Evolutionary conservation across 1,284 basidiomycete genomes (phyloP).

Genomic region (Ceratobasidium sp.): DNA sequence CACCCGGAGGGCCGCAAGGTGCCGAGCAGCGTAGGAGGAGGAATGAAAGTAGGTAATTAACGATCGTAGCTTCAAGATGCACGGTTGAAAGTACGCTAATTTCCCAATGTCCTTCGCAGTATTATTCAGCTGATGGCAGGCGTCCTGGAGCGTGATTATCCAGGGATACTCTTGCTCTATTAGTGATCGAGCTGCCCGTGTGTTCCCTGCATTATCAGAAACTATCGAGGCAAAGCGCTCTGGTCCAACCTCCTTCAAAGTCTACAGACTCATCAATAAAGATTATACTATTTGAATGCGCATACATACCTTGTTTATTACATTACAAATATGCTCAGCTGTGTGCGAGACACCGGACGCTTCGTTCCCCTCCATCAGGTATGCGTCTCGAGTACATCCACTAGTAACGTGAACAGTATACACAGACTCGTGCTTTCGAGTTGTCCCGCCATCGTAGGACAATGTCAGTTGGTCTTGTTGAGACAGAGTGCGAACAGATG

Average conservation of each 20-base stretch:
- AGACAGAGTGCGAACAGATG: constrained; percentile 14
- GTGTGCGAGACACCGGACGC: constrained; percentile 38
- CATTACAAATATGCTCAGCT: constrained; percentile 3
- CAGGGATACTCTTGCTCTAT: constrained; percentile 51
- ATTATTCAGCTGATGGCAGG: constrained; percentile 56
- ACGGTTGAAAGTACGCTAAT: constrained; percentile 52
- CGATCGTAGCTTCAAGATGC: constrained; percentile 50
- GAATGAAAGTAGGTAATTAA: constrained; percentile 53
- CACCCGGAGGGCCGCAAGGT: constrained; percentile 50
- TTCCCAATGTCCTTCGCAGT: constrained; percentile 55
- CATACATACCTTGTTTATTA: constrained; percentile 23
- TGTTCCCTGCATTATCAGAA: constrained; percentile 58
- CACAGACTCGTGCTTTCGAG: constrained; percentile 48
- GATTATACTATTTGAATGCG: background rate
- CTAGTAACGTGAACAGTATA: constrained; percentile 54
- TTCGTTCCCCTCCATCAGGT: constrained; percentile 52
- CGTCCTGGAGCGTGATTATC: constrained; percentile 55
- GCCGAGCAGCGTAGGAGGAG: constrained; percentile 52
- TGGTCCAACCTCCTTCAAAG: constrained; percentile 50
- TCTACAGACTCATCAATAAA: constrained; percentile 12
- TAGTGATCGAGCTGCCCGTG: constrained; percentile 51
- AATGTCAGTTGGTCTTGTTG: constrained; percentile 47
- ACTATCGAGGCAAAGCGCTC: constrained; percentile 52
- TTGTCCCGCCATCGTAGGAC: constrained; percentile 50
- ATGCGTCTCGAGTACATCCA: constrained; percentile 41